Percentiles rank a stretch among this genome's conserved stretches.
Conservation (phyloP, 1,284 basidiomycete genomes). For the Coniferiporia sulphurascens region DNA sequence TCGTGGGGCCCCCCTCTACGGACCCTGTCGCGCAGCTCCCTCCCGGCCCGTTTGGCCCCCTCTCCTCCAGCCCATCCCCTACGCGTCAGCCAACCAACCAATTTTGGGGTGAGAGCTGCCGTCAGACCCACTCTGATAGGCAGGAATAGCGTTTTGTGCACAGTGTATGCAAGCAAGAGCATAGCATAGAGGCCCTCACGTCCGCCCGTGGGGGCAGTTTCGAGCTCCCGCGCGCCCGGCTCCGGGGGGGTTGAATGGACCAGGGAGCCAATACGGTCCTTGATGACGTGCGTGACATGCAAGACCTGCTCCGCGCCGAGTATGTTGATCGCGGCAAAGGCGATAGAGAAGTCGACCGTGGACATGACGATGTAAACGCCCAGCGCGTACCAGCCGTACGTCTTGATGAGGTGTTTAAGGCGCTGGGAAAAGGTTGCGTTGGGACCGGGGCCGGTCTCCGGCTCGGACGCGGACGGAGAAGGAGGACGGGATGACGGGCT, state of each 20-base stretch:
- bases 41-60: constrained; percentile 61
- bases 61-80: constrained; percentile 73
- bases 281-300: constrained; percentile 56
- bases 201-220: constrained; percentile 34
- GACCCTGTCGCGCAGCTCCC: constrained; percentile 55
- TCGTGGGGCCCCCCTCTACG: constrained; percentile 27
- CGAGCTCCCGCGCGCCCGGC: constrained; percentile 59
- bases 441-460: constrained; percentile 32
- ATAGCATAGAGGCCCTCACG: constrained; percentile 85
- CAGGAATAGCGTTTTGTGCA: constrained; percentile 94
- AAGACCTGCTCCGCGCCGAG: constrained; percentile 89
- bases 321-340: constrained; percentile 81
- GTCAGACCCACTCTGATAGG: constrained; percentile 89
- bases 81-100: constrained; percentile 74
- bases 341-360: constrained; percentile 74
- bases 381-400: constrained; percentile 91
- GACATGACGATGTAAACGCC: constrained; percentile 77
- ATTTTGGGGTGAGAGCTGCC: constrained; percentile 78
- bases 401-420: constrained; percentile 82
- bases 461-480: constrained; percentile 21
- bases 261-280: constrained; percentile 42
- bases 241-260: constrained; percentile 50
- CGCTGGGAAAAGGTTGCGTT: constrained; percentile 61
- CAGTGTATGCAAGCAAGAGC: constrained; percentile 86
- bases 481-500: neutral